Conservation (phyloP, 352 stramenopile genomes). For the Globisporangium abappressorium region DNA sequence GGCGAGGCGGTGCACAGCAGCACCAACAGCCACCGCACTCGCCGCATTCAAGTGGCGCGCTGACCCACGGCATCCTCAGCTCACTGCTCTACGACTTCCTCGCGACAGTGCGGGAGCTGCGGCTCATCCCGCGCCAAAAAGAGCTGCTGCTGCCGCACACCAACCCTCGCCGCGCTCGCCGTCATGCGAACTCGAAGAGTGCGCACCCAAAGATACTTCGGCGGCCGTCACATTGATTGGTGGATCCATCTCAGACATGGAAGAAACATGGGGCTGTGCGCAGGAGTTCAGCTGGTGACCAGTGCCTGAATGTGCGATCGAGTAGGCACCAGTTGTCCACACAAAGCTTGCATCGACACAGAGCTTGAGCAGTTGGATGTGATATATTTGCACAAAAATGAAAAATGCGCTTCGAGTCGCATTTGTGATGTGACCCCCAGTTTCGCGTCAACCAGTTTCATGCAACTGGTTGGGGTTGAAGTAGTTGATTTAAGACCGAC, state of each 20-base stretch:
- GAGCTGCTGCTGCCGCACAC: constrained; percentile 43
- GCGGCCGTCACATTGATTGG: background rate
- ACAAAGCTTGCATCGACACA: background rate
- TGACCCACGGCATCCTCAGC: constrained; percentile 40
- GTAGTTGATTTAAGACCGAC: too few relatives aligned
- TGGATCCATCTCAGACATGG: background rate
- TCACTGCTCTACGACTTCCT: constrained; percentile 71
- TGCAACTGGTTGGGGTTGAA: too few relatives aligned
- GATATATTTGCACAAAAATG: background rate
- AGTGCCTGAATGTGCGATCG: background rate
- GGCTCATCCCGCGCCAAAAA: constrained; percentile 70
- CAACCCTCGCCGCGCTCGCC: constrained; percentile 14
- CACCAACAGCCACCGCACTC: background rate
- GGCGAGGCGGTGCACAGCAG: constrained; percentile 14
- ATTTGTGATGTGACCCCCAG: too few relatives aligned
- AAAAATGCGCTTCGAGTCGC: background rate
- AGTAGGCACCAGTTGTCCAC: too few relatives aligned
- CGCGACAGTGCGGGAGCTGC: constrained; percentile 73
- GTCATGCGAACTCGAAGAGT: background rate
- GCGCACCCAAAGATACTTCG: background rate
- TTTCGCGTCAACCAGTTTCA: too few relatives aligned
- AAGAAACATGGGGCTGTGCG: background rate
- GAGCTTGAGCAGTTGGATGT: background rate
- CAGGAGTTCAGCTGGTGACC: background rate
- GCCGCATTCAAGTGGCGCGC: background rate